phyloP scores from a whole-genome alignment of 2,329 filamentous ascomycete genomes.

The Corynespora cassiicola region DNA sequence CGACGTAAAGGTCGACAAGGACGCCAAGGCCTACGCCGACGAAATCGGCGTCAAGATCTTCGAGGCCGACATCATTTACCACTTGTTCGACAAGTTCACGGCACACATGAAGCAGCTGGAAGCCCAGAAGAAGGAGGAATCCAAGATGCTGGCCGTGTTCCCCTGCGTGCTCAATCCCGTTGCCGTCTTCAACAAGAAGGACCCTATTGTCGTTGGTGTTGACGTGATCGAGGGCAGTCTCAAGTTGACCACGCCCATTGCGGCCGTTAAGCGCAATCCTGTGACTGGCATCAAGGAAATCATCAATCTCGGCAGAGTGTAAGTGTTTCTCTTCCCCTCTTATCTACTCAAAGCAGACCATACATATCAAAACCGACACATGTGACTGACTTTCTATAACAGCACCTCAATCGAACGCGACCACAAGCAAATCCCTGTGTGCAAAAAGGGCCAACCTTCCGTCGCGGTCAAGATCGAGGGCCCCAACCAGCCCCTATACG shows the following conservation, averaged over 20 bases:
- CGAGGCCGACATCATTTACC: conserved; percentile 98
- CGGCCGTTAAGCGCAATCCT: conserved; percentile 81
- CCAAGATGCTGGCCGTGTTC: conserved; percentile 95
- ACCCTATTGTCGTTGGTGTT: conserved; percentile 92
- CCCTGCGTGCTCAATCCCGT: conserved; percentile 90
- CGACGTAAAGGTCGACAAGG: conserved; percentile 99
- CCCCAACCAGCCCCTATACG: conserved; percentile 89
- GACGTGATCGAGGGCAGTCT: conserved; percentile 93
- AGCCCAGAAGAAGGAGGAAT: conserved; percentile 94
- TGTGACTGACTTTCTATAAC: conserved; percentile 19
- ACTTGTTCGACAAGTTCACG: conserved; percentile 95
- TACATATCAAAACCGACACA: no score
- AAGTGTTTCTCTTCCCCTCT: conserved; percentile 53
- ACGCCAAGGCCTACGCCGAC: conserved; percentile 87
- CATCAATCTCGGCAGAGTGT: conserved; percentile 89
- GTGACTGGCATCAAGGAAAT: conserved; percentile 84
- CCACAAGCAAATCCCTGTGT: conserved; percentile 90
- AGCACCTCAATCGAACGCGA: conserved; percentile 97
- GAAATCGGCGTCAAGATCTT: conserved; percentile 97
- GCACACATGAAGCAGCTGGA: conserved; percentile 88
- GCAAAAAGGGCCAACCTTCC: conserved; percentile 96
- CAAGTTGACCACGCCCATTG: conserved; percentile 86
- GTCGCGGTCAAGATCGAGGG: conserved; percentile 98
- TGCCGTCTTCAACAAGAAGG: conserved; percentile 97
- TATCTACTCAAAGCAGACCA: no score